Percentiles rank a stretch among this genome's conserved stretches.
These are phyloP conservation scores for Claviceps pazoutovae DNA, from an alignment of 2,329 filamentous ascomycete species.

Conservation along the genomic window DNA sequence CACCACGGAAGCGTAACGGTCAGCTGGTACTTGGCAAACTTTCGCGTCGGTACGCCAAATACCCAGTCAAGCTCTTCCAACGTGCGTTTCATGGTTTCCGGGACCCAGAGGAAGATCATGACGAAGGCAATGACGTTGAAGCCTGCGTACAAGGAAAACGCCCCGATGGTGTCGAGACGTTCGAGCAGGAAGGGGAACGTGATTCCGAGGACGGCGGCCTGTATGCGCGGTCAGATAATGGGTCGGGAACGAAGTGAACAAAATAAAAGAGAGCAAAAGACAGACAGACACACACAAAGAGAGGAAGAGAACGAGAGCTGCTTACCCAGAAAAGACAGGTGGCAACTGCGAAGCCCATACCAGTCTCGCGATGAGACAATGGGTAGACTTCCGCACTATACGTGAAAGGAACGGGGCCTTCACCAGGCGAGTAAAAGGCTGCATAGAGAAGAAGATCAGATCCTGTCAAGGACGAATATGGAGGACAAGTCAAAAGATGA, in stretches of 20 bases:
- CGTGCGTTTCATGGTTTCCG: conserved; percentile 41
- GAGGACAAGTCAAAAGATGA: background rate
- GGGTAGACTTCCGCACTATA: conserved; percentile 53
- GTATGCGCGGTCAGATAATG: background rate
- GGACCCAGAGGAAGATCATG: conserved; percentile 35
- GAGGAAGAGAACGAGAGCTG: background rate
- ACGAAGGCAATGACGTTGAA: conserved; percentile 40
- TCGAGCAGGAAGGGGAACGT: conserved; percentile 37
- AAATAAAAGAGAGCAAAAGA: no score
- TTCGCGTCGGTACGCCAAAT: conserved; percentile 31
- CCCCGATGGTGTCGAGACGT: conserved; percentile 19
- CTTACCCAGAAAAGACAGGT: conserved; percentile 39
- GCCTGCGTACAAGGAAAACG: conserved; percentile 38
- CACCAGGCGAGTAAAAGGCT: conserved; percentile 50
- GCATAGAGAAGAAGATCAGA: background rate
- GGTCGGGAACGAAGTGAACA: no score
- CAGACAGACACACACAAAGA: background rate
- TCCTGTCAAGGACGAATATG: no score
- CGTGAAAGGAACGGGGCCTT: conserved; percentile 48
- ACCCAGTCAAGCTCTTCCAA: conserved; percentile 38
- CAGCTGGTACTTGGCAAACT: conserved; percentile 27
- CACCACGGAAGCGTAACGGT: conserved; percentile 19
- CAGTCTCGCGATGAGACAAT: conserved; percentile 47
- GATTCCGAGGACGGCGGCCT: conserved; percentile 32
- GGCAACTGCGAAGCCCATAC: conserved; percentile 49